phyloP scores from a whole-genome alignment of 2,329 filamentous ascomycete genomes.

The Rutstroemia sp. region DNA sequence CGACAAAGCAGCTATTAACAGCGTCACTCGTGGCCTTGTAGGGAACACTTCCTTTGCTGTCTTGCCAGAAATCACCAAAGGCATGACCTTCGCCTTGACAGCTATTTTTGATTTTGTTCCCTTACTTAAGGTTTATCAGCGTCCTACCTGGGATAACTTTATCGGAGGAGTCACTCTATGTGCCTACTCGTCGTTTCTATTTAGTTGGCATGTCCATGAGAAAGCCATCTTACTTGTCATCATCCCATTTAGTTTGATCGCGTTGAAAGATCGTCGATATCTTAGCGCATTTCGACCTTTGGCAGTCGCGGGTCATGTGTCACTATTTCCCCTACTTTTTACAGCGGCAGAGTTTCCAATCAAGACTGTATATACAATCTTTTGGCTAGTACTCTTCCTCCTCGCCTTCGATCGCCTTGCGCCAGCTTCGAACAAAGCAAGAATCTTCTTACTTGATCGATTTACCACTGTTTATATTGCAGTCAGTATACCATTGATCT shows the following conservation, averaged over 20 bases:
- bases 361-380: constrained; percentile 86
- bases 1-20: constrained; percentile 68
- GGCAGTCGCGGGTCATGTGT: constrained; percentile 89
- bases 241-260: constrained; percentile 89
- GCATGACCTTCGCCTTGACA: constrained; percentile 74
- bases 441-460: constrained; percentile 85
- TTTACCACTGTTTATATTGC: constrained; percentile 87
- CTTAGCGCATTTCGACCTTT: constrained; percentile 87
- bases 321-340: constrained; percentile 88
- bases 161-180: constrained; percentile 85
- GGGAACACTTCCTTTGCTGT: constrained; percentile 93
- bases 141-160: constrained; percentile 82
- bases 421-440: constrained; percentile 69
- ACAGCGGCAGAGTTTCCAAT: constrained; percentile 88
- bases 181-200: constrained; percentile 92
- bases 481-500: constrained; percentile 78
- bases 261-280: constrained; percentile 81
- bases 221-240: constrained; percentile 94
- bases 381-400: constrained; percentile 85
- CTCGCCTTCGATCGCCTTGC: constrained; percentile 81
- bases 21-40: constrained; percentile 86
- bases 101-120: constrained; percentile 74
- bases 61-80: constrained; percentile 75
- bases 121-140: constrained; percentile 72
- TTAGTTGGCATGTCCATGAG: constrained; percentile 98